Base-by-base conservation (phyloP, 208 protist genomes). In the Tetramitus jugosus region DNA sequence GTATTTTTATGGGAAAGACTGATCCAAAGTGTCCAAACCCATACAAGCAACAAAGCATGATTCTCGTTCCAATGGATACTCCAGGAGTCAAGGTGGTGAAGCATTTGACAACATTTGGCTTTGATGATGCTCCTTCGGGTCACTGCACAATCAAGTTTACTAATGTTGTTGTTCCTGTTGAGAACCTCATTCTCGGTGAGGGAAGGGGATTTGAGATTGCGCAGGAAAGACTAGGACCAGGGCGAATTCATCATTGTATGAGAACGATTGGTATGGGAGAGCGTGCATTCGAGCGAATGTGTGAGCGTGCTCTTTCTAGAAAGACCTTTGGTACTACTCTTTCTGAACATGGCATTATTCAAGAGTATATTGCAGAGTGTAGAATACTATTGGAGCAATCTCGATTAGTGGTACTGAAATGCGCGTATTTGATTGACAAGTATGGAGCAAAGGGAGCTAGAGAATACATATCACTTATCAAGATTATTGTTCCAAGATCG, bases 191-290 rank as follows among this genome's bases (percentile, higher is more conserved):
- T 7, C 79, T 91, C 3, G 87, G 87, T 33, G 83, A 89, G 40
- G 91, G 90, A 10, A 65, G 82, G n/a, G 90, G 90, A 39, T 93
- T 93, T 71, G 86, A 90, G 60, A 91, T 92, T 64, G 83, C 88
- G 10, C 87, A 91, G 61, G 87, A 43, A 23, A 45, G 77, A 42
- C n/a, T 77, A 33, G 80, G 76, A 2, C 67, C 72, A 14, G 80
- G 62, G 46, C 39, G 91, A 33, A 91, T 94, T 45, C 91, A 94
- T 67, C 91, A 94, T 79, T 94, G 91, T 79, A 94, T 94, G 91
- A 80, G 91, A 13, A n/a, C 78, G 7, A 86, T 93, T 61, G 90
- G 91, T 31, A 35, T 87, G 3, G 84, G 85, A 8, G 91, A 94
- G 76, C 75, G 85, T 13, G 60, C 79, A 13, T 69, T 93, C 4